These are phyloP conservation scores for Peterozyma toletana DNA, from an alignment of 805 yeast genomes.

Conservation along the genomic window DNA sequence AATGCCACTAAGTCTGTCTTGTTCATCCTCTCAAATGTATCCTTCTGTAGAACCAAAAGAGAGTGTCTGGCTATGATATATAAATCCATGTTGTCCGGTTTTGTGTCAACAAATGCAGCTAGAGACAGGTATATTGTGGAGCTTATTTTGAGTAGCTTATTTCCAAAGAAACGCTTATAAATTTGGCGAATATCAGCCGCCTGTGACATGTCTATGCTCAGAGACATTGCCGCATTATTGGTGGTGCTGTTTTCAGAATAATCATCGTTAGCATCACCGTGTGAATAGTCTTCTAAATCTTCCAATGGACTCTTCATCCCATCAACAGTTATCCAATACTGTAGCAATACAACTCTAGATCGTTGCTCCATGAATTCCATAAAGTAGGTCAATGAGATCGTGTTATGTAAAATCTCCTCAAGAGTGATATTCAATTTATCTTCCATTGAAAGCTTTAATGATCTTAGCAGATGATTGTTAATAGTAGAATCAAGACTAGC, in stretches of 20 bases:
- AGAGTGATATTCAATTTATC: constrained; percentile 23
- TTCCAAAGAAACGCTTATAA: constrained; percentile 32
- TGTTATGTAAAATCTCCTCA: constrained; percentile 38
- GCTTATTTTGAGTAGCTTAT: constrained; percentile 21
- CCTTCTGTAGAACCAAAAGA: constrained; percentile 52
- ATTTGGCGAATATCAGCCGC: constrained; percentile 47
- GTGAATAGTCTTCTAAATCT: constrained; percentile 23
- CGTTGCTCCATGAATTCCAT: constrained; percentile 50
- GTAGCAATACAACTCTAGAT: constrained; percentile 36
- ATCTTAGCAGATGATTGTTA: too few species aligned
- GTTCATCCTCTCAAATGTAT: constrained; percentile 43
- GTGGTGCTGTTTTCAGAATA: constrained; percentile 11
- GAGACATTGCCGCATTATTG: constrained; percentile 18
- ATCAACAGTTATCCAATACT: constrained; percentile 64
- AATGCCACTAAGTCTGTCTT: constrained; percentile 51
- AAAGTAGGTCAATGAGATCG: constrained; percentile 39
- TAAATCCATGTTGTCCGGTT: constrained; percentile 15
- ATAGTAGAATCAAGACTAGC: too few species aligned
- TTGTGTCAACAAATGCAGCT: constrained; percentile 23
- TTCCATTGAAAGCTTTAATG: constrained; percentile 5
- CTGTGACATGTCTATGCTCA: constrained; percentile 34
- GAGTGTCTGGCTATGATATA: constrained; percentile 52
- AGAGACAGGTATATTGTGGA: constrained; percentile 25
- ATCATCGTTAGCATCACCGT: constrained; percentile 18
- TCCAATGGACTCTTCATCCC: constrained; percentile 68